Evolutionary conservation across 371 early-diverging fungal species (phyloP), one percentile per base, ranked within the genome.

Genomic region (Massospora cicadina): DNA sequence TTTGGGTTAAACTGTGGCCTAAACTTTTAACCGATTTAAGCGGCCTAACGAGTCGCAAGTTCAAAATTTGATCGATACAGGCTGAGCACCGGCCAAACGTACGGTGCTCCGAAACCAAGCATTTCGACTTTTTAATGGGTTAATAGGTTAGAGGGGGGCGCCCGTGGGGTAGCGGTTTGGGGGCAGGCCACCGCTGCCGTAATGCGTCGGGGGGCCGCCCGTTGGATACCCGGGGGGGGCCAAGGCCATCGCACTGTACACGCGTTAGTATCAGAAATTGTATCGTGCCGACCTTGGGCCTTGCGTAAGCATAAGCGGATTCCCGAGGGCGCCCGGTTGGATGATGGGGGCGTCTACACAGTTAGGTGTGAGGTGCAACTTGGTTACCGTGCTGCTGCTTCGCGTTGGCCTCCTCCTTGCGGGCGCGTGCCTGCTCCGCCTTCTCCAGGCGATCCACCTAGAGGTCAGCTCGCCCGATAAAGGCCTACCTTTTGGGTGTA

Each of bases 261-360:
- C 17, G 43, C 5, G 17, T 43, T 17, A 43, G 43, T 43, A 43
- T n/a, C 43, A 10, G 43, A 17, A 5, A 10, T 43, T 43, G 43
- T 43, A 5, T 43, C 10, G 17, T 5, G 10, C 5, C 17, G 5
- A 43, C 43, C 43, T 43, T 43, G 43, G 43, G 43, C 62, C 62
- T 33, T 62, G 62, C 10, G 84, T 83, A 63, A 86, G 68, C 86
- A 84, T 83, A 29, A 83, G 74, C 26, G 83, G 80, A 62, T 79
- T 79, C 21, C 86, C 86, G 65, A 86, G 73, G n/a, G 74, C 78
- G 64, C 77, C 77, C 2, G 63, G 63, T 10, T 63, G 54, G 26
- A 63, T 63, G 17, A 63, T 63, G 23, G 63, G 63, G 21, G 53
- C 54, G 27, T 26, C 57, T 56, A 56, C 12, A 56, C 7, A 5